Conservation (phyloP, 1,284 basidiomycete genomes). For the Marasmius sp. region DNA sequence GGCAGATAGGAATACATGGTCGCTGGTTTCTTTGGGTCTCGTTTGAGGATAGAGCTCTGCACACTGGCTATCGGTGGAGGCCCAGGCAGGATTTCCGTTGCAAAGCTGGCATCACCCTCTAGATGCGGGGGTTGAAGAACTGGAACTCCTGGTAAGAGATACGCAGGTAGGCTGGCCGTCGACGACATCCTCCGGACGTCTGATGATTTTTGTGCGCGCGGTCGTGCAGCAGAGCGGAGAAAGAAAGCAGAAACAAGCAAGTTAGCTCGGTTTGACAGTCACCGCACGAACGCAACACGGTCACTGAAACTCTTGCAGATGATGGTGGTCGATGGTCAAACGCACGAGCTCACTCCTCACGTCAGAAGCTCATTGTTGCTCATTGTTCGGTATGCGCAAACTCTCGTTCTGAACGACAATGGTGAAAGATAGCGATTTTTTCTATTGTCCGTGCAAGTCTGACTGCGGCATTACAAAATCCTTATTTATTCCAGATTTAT, state of each 20-base stretch:
- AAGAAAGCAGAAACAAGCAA: neutral
- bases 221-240: neutral
- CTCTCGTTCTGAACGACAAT: too few relatives aligned
- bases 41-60: conserved; percentile 64
- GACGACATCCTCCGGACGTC: conserved; percentile 50
- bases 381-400: too few relatives aligned
- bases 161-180: conserved; percentile 65
- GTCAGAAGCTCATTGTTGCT: neutral
- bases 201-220: neutral
- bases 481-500: too few relatives aligned
- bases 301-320: neutral
- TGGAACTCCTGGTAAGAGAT: conserved; percentile 64
- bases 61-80: conserved; percentile 69
- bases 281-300: neutral
- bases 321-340: neutral
- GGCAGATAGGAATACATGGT: conserved; percentile 73
- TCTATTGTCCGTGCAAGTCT: too few relatives aligned
- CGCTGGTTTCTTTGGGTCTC: conserved; percentile 72
- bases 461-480: too few relatives aligned
- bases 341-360: neutral
- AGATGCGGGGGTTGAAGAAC: conserved; percentile 74
- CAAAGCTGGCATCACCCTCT: conserved; percentile 73
- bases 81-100: conserved; percentile 82
- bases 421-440: too few relatives aligned
- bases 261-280: neutral